Base-by-base conservation (phyloP, 2,329 filamentous ascomycete species). In the Colletotrichum tabaci region DNA sequence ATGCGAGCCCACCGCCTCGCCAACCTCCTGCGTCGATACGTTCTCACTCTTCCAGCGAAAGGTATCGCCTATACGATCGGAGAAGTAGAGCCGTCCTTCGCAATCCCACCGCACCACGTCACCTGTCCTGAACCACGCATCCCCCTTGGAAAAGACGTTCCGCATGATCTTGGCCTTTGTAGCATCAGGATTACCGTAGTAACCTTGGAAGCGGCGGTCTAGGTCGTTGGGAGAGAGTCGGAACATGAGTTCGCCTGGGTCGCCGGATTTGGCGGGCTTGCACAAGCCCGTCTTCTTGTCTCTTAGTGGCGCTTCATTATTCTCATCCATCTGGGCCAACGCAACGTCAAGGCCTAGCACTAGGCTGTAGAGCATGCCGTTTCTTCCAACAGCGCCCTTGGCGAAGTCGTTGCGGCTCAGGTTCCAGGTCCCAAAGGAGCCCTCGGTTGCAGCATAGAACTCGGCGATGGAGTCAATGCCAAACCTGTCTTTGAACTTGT, bases 1-100 rank as follows among this genome's bases (percentile, higher is more conserved):
- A 77, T 95, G 92, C 0, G 85, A 82, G 16, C 93, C 92, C 0
- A 98, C 81, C 0, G 90, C 89, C 77, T 95, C 89, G n/a, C 92
- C 89, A 21, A 97, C 95, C 80, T 98, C 94, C 61, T 88, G 90
- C 0, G 93, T 95, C 3, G 92, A 94, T 1, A 96, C 93, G 76
- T 96, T 96, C 81, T 96, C 93, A 61, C 91, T 91, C 83, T 96
- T 94, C 92, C 92, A 94, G 60, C 92, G 89, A 83, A 92, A 94
- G 0, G 92, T 94, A 77, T 94, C 92, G 66, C 92, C 92, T 73
- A 94, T 92, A 58, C 92, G 91, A 81, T 98, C 95, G 67, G 91
- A 90, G 83, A 98, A 98, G 84, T 88, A 96, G 79, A 91, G 88
- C 3, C 91, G 86, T 6, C 94, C 94, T 68, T 96, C 91, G 1